Base-by-base conservation (phyloP, 2,329 filamentous ascomycete genomes). In the Fusarium fracticaudum region DNA sequence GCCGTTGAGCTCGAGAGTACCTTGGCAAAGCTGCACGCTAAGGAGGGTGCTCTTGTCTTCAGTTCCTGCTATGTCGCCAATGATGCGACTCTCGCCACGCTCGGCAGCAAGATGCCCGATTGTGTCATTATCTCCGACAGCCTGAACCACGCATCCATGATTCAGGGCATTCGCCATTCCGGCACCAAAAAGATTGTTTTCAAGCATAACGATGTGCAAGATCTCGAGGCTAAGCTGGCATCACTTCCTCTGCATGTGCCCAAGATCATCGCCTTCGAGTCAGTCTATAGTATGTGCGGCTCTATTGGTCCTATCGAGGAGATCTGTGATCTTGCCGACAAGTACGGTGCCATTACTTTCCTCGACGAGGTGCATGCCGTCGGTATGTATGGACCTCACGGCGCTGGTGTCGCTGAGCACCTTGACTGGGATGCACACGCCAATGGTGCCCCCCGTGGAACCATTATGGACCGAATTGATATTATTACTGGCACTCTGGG, bases 221-320 rank as follows among this genome's bases (percentile, higher is more conserved):
- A 99, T 79, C 87, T 99, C 22, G 96, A 99, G 86, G 91, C 91
- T 58, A 98, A 99, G 85, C 88, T 99, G 75, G 95, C 95, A 6
- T 93, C 95, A 18, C 88, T 99, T 47, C 95, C 96, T 2, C 85
- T 93, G 2, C 89, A 96, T 69, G 90, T 94, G 41, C 96, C 96
- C 66, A 99, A 99, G 87, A 98, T 99, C 76, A 99, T 99, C 75
- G 96, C 96, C 6, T 99, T 98, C 75, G 96, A 99, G 85, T 98
- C 95, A 37, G 96, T 99, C 8, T 99, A 99, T 86, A 98, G 95
- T 86, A 99, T 99, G 96, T 99, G 96, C 81, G 96, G 96, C 72
- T 98, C 95, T 22, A 94, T 99, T 81, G 96, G 95, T 1, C 96
- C 96, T 2, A 99, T 99, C 77, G 94, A 95, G 84, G 92, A 92